These are phyloP conservation scores for Ormosia emarginata DNA, from an alignment of 306 rosid species.

Conservation along the genomic window DNA sequence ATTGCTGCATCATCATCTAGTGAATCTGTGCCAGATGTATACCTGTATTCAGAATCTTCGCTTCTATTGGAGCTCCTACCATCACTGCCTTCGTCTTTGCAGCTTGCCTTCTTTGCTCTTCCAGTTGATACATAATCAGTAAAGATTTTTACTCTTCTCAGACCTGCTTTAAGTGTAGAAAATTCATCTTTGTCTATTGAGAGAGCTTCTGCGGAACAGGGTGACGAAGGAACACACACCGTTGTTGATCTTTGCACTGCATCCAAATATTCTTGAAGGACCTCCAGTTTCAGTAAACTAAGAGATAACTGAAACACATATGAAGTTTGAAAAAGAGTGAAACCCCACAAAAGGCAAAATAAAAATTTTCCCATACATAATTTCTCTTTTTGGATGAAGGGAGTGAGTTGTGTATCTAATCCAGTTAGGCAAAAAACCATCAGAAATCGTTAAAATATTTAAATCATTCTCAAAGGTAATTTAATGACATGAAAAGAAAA, in stretches of 20 bases:
- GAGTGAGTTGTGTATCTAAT: not conserved
- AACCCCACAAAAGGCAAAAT: not conserved
- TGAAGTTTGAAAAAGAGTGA: not conserved
- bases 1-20: conserved; percentile 53
- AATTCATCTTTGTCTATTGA: conserved; percentile 55
- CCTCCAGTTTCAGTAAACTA: conserved; percentile 55
- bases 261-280: conserved; percentile 47
- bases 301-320: conserved; percentile 45
- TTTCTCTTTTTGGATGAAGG: not conserved
- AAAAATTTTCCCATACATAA: not conserved
- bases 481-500: not conserved
- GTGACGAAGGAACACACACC: conserved; percentile 41
- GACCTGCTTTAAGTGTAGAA: conserved; percentile 68
- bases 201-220: conserved; percentile 37
- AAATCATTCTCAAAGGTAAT: not conserved
- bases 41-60: conserved; percentile 59
- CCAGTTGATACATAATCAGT: conserved; percentile 55
- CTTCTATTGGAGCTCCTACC: conserved; percentile 69
- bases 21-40: conserved; percentile 61
- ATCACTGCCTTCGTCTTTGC: conserved; percentile 64
- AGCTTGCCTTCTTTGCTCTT: conserved; percentile 56
- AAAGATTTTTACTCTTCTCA: conserved; percentile 62
- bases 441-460: not conserved
- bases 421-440: not conserved
- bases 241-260: conserved; percentile 51